A percentile compares a stretch with the other conserved stretches of the same genome.
Evolutionary conservation across 2,329 filamentous ascomycete genomes (phyloP).

Genomic region (Colletotrichum sp.): DNA sequence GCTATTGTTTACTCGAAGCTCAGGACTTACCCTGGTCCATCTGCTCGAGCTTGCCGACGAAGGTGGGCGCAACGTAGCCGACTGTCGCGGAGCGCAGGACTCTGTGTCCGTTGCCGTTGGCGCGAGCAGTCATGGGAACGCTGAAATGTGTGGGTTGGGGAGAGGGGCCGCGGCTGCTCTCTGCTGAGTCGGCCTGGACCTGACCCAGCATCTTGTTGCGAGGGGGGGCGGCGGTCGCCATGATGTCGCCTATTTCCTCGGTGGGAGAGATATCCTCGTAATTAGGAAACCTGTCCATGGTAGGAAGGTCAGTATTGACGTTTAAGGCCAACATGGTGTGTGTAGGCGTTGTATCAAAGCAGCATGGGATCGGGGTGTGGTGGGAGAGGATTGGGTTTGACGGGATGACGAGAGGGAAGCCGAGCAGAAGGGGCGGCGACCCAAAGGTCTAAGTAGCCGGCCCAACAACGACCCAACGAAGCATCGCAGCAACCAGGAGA

Average conservation of each 20-base stretch:
- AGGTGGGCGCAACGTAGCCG: constrained; percentile 93
- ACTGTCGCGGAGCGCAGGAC: constrained; percentile 87
- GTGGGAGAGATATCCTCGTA: constrained; percentile 40
- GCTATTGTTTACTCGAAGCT: neutral
- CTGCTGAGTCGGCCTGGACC: constrained; percentile 42
- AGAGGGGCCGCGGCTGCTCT: constrained; percentile 72
- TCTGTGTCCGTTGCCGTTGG: constrained; percentile 67
- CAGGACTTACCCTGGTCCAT: constrained; percentile 73
- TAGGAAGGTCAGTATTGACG: constrained; percentile 44
- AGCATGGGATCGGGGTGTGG: neutral
- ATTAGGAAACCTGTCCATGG: constrained; percentile 48
- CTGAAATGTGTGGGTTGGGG: constrained; percentile 88
- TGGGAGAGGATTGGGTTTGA: neutral
- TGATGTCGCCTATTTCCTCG: constrained; percentile 33
- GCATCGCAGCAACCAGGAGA: constrained; percentile 17
- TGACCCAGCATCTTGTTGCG: constrained; percentile 46
- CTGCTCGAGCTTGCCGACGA: constrained; percentile 90
- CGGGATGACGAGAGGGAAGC: neutral
- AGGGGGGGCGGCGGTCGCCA: constrained; percentile 34
- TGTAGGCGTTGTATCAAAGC: constrained; percentile 21
- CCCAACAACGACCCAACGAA: neutral
- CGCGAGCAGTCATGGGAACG: constrained; percentile 61
- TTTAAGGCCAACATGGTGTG: constrained; percentile 37
- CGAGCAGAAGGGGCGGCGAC: neutral
- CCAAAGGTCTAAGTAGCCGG: constrained; percentile 12